Base-by-base conservation (phyloP, 164 flowering plant genomes). In the Litsea cubeba region DNA sequence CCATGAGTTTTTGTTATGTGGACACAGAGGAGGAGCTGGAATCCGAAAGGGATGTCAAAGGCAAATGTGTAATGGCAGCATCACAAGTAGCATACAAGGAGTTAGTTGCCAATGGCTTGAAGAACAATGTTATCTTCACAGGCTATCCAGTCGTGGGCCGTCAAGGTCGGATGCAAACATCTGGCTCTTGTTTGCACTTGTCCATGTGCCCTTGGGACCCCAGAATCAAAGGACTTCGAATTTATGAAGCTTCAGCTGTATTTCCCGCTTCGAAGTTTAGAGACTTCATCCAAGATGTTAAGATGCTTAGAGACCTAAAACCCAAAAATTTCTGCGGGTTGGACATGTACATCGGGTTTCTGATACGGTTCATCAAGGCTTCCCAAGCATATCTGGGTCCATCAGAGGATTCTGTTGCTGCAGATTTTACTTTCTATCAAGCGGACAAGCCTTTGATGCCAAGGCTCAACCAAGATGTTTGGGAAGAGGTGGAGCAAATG, bases 401-500 rank as follows among this genome's bases (percentile, higher is more conserved):
- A 68, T 17, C 88, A 0, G 90, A 89, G 84, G 97, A 94, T 70
- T 92, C 96, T 3, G 86, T 92, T 0, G 96, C 87, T 0, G 79
- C 91, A 3, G 98, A 94, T 74, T 92, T 90, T 79, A 89, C 89
- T 74, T 94, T 90, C 50, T 94, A 84, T 72, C 83, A 94, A 2
- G 87, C 94, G 0, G 87, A 85, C 24, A 87, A 86, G 2, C 78
- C 89, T 35, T 74, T 74, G 3, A 87, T 85, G 5, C 98, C 98
- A 14, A 85, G 97, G 63, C 58, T 90, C 60, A 88, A 88, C 74
- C 86, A 91, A 78, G 94, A 91, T 77, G 82, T 88, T 14, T 83
- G 82, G 91, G 98, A 94, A 74, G 97, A 94, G 71, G 79, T 94
- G 40, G 97, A 94, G 80, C 98, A 94, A 69, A 86, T 94, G 84